Base-by-base conservation (phyloP, 2,329 filamentous ascomycete species). In the Pseudogymnoascus sp. region DNA sequence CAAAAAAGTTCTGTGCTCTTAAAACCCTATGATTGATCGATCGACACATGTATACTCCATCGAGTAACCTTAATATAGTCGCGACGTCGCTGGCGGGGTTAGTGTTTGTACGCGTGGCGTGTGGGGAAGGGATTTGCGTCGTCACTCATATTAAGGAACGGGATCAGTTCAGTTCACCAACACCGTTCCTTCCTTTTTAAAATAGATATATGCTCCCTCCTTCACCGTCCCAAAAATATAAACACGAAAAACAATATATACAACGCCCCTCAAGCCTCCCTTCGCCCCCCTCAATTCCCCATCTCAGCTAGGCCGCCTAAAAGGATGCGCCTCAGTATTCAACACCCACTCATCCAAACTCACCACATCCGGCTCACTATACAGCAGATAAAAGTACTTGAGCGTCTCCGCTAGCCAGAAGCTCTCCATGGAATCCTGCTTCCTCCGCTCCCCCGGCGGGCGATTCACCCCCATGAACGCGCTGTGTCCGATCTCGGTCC, bases 321-420 rank as follows among this genome's bases (percentile, higher is more conserved):
- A 72, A 39, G 70, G 69, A 67, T 72, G 70, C 12, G 74, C 74
- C 62, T 76, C 74, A 8, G 74, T 76, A 62, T 76, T 76, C 69
- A 88, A 74, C 43, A 89, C 84, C 75, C 79, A 88, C 5, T 87
- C 79, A 72, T 89, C 86, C 69, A 89, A 70, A 71, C 81, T 87
- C 30, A 87, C 76, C 16, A 81, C 67, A 28, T 79, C 77, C 0
- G 88, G 86, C 61, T 86, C 81, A 20, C 84, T 84, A 71, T 89
- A 96, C 58, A 96, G 79, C 61, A 96, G 73, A 72, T 91, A 96
- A 66, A 94, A 96, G 71, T 96, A 96, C 78, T 96, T 97, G 67
- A 96, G 77, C 39, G 91, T 96, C 79, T 96, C 91, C 3, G 89
- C 89, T 63, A 91, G 78, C 90, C 91, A 96, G 74, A 95, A 96